Evolutionary conservation across 169 alveolate species (phyloP).

Genomic region (Haemoproteus tartakovskyi): DNA sequence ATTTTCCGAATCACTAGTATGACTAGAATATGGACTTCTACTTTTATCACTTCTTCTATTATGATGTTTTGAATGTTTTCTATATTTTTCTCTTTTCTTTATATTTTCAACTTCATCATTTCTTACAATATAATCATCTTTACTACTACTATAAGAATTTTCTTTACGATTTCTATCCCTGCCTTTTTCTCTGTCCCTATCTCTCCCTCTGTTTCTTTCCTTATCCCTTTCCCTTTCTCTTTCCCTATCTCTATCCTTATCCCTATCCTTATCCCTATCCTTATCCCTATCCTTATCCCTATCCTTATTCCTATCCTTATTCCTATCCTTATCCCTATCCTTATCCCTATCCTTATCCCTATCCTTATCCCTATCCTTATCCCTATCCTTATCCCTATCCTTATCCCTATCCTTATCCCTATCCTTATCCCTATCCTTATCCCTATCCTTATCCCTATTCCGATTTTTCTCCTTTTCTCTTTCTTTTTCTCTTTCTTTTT

Average conservation of each 20-base stretch:
- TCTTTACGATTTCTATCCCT: conserved; percentile 5
- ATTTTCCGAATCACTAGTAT: not conserved
- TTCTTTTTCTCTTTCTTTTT: conserved; percentile 6
- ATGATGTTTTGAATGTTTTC: too few species aligned
- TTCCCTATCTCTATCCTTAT: not conserved
- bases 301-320: not conserved
- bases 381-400: not conserved
- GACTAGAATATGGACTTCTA: too few species aligned
- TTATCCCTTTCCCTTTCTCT: not conserved
- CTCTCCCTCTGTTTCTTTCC: not conserved
- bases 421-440: not conserved
- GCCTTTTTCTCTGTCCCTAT: not conserved
- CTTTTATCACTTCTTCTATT: too few species aligned
- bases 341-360: conserved; percentile 1
- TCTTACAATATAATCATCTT: not conserved
- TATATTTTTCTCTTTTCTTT: conserved; percentile 1
- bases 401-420: not conserved
- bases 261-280: not conserved
- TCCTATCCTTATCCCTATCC: not conserved
- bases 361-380: not conserved
- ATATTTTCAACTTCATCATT: not conserved
- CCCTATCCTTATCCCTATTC: not conserved
- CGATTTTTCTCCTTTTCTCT: not conserved
- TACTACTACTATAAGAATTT: not conserved
- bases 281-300: not conserved